A percentile compares a stretch with the other conserved stretches of the same genome.
Conservation (phyloP, 257 asterid species). For the Solanum virginianum region DNA sequence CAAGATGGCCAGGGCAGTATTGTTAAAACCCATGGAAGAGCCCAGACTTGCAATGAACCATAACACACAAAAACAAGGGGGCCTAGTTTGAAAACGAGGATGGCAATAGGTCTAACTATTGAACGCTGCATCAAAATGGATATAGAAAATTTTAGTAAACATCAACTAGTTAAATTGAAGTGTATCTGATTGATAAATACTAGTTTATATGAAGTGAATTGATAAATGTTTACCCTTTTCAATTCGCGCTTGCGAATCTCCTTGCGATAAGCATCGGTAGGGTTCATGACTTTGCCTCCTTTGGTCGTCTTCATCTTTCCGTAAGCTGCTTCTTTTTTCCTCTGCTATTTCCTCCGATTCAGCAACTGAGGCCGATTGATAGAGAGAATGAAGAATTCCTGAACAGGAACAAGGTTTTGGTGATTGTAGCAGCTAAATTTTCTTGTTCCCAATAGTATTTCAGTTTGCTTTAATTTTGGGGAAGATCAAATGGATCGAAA, state of each 20-base stretch:
- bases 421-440: background rate
- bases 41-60: background rate
- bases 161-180: background rate
- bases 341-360: background rate
- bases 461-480: background rate
- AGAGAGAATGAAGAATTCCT: background rate
- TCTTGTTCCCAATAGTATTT: background rate
- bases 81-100: background rate
- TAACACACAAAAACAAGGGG: background rate
- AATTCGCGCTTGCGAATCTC: constrained; percentile 89
- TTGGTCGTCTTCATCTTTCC: constrained; percentile 87
- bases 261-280: constrained; percentile 95
- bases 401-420: background rate
- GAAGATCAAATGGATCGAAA: background rate
- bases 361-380: background rate
- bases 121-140: background rate
- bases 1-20: background rate
- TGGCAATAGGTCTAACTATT: background rate
- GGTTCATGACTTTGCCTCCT: constrained; percentile 99
- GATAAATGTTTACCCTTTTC: background rate
- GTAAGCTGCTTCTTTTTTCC: constrained; percentile 1
- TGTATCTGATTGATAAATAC: background rate
- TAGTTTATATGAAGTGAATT: background rate
- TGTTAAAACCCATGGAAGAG: background rate
- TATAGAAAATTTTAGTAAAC: background rate